Percentiles rank a stretch among this genome's conserved stretches.
phyloP scores from a whole-genome alignment of 2,329 filamentous ascomycete species.

The Neoscytalidium dimidiatum region DNA sequence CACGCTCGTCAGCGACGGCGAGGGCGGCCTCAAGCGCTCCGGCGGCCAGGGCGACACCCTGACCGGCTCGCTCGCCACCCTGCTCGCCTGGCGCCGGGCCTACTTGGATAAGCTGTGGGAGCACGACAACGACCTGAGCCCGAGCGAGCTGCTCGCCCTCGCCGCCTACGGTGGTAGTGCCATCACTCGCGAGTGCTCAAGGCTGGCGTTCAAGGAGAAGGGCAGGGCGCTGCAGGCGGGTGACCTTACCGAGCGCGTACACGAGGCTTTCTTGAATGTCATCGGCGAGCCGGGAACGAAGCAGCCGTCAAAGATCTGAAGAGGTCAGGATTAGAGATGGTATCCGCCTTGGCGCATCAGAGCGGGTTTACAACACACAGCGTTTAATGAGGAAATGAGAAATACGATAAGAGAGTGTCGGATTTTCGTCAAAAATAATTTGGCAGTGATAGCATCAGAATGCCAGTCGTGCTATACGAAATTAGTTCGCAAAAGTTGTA shows the following conservation, averaged over 20 bases:
- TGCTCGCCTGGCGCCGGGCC: constrained; percentile 83
- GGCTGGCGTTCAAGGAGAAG: constrained; percentile 80
- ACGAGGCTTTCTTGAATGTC: constrained; percentile 75
- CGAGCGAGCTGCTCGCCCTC: constrained; percentile 65
- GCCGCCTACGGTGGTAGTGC: constrained; percentile 85
- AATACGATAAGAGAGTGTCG: no score
- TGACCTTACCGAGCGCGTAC: constrained; percentile 89
- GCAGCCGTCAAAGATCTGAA: constrained; percentile 14
- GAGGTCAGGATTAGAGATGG: no score
- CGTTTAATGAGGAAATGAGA: no score
- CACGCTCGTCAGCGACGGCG: constrained; percentile 74
- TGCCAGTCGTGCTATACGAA: no score
- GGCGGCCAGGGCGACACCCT: constrained; percentile 96
- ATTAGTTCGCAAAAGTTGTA: no score
- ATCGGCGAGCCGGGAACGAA: constrained; percentile 64
- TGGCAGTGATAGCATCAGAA: no score
- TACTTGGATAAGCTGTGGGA: constrained; percentile 85
- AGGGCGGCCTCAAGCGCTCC: constrained; percentile 84
- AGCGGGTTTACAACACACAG: no score
- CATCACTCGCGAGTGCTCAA: constrained; percentile 87
- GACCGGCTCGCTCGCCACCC: constrained; percentile 84
- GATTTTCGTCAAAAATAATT: no score
- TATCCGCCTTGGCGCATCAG: no score
- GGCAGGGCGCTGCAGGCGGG: constrained; percentile 89
- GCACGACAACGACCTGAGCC: constrained; percentile 55